Base-by-base conservation (phyloP, 139 green algal genomes). In the Micromonas pusilla region DNA sequence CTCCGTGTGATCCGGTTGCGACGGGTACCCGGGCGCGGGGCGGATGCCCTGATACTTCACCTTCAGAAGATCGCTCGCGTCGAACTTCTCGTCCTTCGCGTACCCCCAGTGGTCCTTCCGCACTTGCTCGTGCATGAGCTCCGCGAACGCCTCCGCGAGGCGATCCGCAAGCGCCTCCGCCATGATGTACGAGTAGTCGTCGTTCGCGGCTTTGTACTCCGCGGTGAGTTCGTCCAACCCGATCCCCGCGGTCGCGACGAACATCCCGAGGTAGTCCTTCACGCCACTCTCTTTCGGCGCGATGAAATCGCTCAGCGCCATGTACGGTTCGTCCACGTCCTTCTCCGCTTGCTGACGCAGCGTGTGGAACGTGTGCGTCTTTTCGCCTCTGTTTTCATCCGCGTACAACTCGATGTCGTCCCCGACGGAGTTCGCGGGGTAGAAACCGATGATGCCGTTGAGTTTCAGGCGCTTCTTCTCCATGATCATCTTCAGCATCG, bases 21-120 rank as follows among this genome's bases (percentile, higher is more conserved):
- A 93, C n/a, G 95, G 95, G 88, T 99, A 99, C n/a, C 95, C 95
- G 0, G 95, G 89, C 16, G 95, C 95, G 4, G 95, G 95, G 1
- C 95, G 91, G 86, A 99, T 99, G 78, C 95, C 95, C 84, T 93
- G 83, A 81, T 99, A 99, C 86, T 97, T 97, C 78, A 99, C 93
- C 87, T 97, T 98, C 25, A 99, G 89, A 83, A 98, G 87, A 83
- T 99, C 95, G 30, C 97, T 93, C 31, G 89, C 80, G 38, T 45
- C 84, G 16, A 98, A 79, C 31, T 79, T 32, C 89, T 98, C 95
- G 37, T 97, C 89, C 1, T 83, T 78, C 20, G 93, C 89, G 72
- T 98, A 99, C 63, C 92, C 95, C 95, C 95, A 99, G 62, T 91
- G 80, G 45, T 98, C 88, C 31, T 91, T 91, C 9, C 95, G 85